Percentiles rank a stretch among this genome's conserved stretches.
These are phyloP conservation scores for Kwoniella sp. DNA, from an alignment of 768 basidiomycete genomes.

Conservation along the genomic window DNA sequence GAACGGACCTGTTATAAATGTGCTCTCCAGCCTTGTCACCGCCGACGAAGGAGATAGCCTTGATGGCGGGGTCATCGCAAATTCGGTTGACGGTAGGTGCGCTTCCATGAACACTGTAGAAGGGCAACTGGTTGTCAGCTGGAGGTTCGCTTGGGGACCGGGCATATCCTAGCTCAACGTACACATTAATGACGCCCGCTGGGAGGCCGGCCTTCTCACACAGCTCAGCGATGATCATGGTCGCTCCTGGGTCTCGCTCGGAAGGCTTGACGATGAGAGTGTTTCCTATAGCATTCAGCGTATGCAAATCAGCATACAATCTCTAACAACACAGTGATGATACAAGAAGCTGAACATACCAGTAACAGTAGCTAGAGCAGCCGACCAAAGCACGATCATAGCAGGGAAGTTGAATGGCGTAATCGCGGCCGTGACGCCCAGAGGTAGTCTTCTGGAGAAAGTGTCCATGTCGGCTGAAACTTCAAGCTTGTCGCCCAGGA, in stretches of 20 bases:
- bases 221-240: constrained; percentile 96
- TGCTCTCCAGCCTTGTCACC: constrained; percentile 90
- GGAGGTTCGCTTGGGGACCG: background rate
- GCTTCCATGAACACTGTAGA: constrained; percentile 78
- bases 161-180: constrained; percentile 12
- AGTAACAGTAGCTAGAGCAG: constrained; percentile 58
- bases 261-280: constrained; percentile 93
- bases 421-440: constrained; percentile 76
- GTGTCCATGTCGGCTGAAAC: constrained; percentile 94
- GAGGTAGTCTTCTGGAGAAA: constrained; percentile 74
- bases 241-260: constrained; percentile 93
- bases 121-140: constrained; percentile 9
- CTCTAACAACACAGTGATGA: background rate
- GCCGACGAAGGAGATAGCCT: constrained; percentile 94
- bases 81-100: constrained; percentile 85
- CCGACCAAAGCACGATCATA: constrained; percentile 89
- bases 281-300: constrained; percentile 63
- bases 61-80: constrained; percentile 87
- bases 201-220: constrained; percentile 73
- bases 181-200: constrained; percentile 75
- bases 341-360: constrained; percentile 41
- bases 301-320: constrained; percentile 44
- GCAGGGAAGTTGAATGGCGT: constrained; percentile 63
- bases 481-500: constrained; percentile 92
- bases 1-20: constrained; percentile 76